A percentile compares a stretch with the other conserved stretches of the same genome.
Conservation (phyloP, 208 protist genomes). For the Acanthamoeba sp. region DNA sequence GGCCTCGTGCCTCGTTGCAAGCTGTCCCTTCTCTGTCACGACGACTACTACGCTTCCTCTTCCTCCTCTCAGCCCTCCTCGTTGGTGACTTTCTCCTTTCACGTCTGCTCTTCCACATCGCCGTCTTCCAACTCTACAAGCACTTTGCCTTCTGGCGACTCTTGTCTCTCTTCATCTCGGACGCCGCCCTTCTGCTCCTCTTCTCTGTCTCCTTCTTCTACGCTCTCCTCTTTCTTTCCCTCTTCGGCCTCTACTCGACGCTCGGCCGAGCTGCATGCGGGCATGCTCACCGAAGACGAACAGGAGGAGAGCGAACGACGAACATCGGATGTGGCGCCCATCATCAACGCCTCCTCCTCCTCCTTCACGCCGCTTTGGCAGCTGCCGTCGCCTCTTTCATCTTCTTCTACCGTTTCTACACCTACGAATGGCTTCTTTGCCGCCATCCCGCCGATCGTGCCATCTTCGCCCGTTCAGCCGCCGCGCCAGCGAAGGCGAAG, state of each 20-base stretch:
- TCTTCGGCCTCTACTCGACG: neutral
- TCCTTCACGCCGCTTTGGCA: neutral
- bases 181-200: neutral
- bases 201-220: neutral
- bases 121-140: neutral
- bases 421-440: neutral
- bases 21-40: slow-evolving; percentile 30
- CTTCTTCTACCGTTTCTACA: neutral
- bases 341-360: neutral
- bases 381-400: neutral
- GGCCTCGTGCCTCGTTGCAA: slow-evolving; percentile 24
- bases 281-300: neutral
- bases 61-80: neutral
- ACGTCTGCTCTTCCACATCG: neutral
- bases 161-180: neutral
- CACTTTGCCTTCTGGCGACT: too few species aligned
- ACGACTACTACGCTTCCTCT: slow-evolving; percentile 38
- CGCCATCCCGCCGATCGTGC: neutral
- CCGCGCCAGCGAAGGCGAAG: neutral
- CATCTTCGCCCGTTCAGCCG: neutral
- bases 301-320: neutral
- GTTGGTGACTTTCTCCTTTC: neutral
- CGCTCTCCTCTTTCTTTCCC: neutral
- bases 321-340: slow-evolving; percentile 30
- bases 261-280: neutral